A percentile compares a stretch with the other conserved stretches of the same genome.
These are phyloP conservation scores for Canavalia ensiformis DNA, from an alignment of 306 rosid species.

Conservation along the genomic window DNA sequence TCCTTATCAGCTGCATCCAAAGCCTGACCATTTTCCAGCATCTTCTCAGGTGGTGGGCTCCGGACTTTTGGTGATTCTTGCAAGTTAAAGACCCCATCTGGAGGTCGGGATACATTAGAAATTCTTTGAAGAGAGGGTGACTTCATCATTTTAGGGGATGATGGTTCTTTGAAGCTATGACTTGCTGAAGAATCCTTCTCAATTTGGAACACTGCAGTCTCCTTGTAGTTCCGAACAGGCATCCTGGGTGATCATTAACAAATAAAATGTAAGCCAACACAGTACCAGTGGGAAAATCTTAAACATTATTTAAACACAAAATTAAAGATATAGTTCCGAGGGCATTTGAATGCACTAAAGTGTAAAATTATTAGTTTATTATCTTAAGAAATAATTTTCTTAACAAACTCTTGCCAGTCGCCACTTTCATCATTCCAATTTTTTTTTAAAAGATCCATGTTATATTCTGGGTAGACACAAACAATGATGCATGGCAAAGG, in stretches of 20 bases:
- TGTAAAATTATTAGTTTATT: constrained; percentile 23
- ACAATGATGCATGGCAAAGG: constrained; percentile 39
- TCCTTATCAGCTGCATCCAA: constrained; percentile 77
- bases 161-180: constrained; percentile 84
- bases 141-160: constrained; percentile 89
- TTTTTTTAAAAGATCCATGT: constrained; percentile 20
- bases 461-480: constrained; percentile 30
- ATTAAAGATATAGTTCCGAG: constrained; percentile 16
- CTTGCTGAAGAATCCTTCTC: constrained; percentile 92
- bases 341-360: constrained; percentile 12
- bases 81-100: constrained; percentile 65
- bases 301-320: constrained; percentile 19
- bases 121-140: constrained; percentile 95
- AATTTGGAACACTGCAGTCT: constrained; percentile 81
- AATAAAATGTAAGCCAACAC: neutral
- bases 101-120: constrained; percentile 66
- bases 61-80: constrained; percentile 78
- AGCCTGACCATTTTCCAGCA: constrained; percentile 82
- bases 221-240: constrained; percentile 91
- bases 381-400: constrained; percentile 20
- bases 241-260: constrained; percentile 65
- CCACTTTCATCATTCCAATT: constrained; percentile 18
- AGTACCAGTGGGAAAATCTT: constrained; percentile 17
- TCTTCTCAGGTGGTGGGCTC: constrained; percentile 88
- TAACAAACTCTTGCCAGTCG: constrained; percentile 3